Base-by-base conservation (phyloP, 352 stramenopile species). In the Globisporangium heterothallicum region DNA sequence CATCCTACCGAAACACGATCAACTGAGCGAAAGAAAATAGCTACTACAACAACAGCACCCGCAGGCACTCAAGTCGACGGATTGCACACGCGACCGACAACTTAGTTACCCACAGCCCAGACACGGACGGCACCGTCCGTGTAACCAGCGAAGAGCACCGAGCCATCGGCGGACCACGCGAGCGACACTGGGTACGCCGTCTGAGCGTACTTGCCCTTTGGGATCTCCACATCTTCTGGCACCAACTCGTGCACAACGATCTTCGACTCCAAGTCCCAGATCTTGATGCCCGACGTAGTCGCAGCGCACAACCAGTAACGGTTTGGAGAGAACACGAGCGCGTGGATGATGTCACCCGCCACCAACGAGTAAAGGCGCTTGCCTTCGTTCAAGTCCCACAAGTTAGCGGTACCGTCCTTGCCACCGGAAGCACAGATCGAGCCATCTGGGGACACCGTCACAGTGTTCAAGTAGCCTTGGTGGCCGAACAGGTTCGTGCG, bases 261-360 rank as follows among this genome's bases (percentile, higher is more conserved):
- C 94, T 99, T 99, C 52, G 82, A 97, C 79, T 99, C 97, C 30
- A 99, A 84, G 74, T 99, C 97, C 97, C 97, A 99, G 81, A 99
- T 99, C 90, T 99, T 99, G 85, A 99, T 99, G 74, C 86, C 86
- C 53, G 95, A 94, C 50, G 95, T 96, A 30, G 97, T 99, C 56
- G 97, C 97, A 45, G 97, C 97, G 79, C 96, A 99, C 58, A 99
- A 79, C 97, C 97, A 99, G 92, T 99, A 99, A 55, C 97, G 94
- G 89, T 99, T 99, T 55, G 97, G 97, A 59, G 93, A 99, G 81
- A 99, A 99, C 50, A 99, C 93, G 19, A 99, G 86, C 19, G 92
- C 94, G 64, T 95, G 83, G 78, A 95, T 94, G 73, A 99, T 97
- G 72, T 99, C 95, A 54, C 94, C 95, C 10, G 97, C 97, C 55